Evolutionary conservation across 768 basidiomycete species (phyloP), one percentile per base, ranked within the genome.

Genomic region (Nevesoporus exiguus): DNA sequence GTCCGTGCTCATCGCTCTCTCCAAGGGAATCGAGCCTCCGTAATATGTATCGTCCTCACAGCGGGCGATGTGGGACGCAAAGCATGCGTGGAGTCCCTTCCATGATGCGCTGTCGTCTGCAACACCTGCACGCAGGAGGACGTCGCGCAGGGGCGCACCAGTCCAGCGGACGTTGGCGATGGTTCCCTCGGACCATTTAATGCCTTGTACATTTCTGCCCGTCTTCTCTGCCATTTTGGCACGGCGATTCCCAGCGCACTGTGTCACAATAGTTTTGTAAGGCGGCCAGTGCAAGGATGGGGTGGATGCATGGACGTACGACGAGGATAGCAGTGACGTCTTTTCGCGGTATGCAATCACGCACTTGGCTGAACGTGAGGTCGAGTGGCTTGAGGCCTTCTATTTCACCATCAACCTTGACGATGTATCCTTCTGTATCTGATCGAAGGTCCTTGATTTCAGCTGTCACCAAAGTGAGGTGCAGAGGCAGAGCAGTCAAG

Each of bases 141-240:
- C 60, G 51, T 87, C 81, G 21, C 80, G 74, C 10, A 90, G 67
- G 0, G 76, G 73, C 1, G 80, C 78, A 15, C 88, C 88, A 4
- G 76, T 76, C 87, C 88, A 90, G 53, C 71, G 74, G 60, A 80
- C 81, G 65, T 89, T 89, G 52, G 81, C 81, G 44, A 86, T 80
- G n/a, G 84, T 84, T 19, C 84, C 87, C 53, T 84, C 82, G 21
- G 74, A 74, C 85, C 85, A 88, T 4, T 75, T 76, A 22, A 87
- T 77, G 8, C 85, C 85, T 34, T 80, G 70, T 0, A 85, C 84
- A 2, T 52, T 37, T 15, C 37, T 56, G 0, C 75, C 72, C 52
- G 81, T 83, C 37, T 79, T 76, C 7, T 73, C 69, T 8, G 78
- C 80, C 84, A 86, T 86, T 69, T 83, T 82, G 48, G 77, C 80